Evolutionary conservation across 2,329 filamentous ascomycete genomes (phyloP), one percentile per base, ranked within the genome.

Genomic region (Monosporascus sp.): DNA sequence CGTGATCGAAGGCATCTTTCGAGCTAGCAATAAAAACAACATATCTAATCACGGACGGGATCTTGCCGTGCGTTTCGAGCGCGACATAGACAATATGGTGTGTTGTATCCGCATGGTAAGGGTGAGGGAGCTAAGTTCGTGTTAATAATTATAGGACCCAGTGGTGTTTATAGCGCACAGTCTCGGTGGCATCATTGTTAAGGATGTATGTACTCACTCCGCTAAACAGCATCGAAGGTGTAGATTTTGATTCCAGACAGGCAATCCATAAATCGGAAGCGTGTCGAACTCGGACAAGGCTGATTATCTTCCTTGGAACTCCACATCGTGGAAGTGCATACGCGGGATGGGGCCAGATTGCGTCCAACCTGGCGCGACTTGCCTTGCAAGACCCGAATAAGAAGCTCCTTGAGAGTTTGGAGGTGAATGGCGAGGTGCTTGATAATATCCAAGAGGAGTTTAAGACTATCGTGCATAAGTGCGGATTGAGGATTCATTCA

Each of bases 251-350:
- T 16, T 22, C 35, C 14, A 20, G 22, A 20, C 50, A 72, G 68
- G 68, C 68, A 40, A 60, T 72, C 24, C 56, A 55, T 22, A 60
- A 63, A 53, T 72, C 68, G 16, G 54, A 60, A 31, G 20, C 16
- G 37, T 62, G 55, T 46, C 59, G 52, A 8, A 47, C 49, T 38
- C 61, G 61, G 17, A 71, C 69, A n/a, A 67, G 63, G 51, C 52
- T 67, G 1, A 55, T 73, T 47, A 47, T 73, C 11, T 74, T 75
- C 58, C 65, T 74, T 3, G 71, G 72, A 20, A 74, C 71, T 6
- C 72, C 72, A 16, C 72, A 74, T 59, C 63, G 68, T 31, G 71
- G 71, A 27, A 70, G 66, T 52, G 43, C 43, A 3, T 54, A 50
- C 19, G 66, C 68, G 9, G 61, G 56, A 48, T 73, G 68, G 70